Base-by-base conservation (phyloP, 805 yeast genomes). In the Barnettozyma sp. region DNA sequence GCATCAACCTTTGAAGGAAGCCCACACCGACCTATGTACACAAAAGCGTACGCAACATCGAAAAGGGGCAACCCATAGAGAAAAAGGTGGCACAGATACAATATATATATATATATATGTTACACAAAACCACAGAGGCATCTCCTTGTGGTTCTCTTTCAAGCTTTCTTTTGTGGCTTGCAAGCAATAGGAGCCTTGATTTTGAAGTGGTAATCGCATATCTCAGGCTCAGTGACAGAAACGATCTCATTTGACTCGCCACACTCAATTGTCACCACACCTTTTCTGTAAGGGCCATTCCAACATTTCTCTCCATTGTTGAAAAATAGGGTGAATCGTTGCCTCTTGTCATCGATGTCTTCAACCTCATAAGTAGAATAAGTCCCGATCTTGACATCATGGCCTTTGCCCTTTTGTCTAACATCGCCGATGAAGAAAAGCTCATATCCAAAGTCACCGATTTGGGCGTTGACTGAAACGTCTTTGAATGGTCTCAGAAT, bases 271-370 rank as follows among this genome's bases (percentile, higher is more conserved):
- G 64, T 63, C 2, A 84, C 78, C 8, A 56, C 60, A 1, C 85
- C 88, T 22, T 80, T 71, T 56, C 98, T 74, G 20, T 63, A 56
- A 5, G 97, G 97, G 0, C 98, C 98, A 55, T 87, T 84, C 96
- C 97, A 90, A 59, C 98, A 92, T 52, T 68, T 72, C 27, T 76
- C 78, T 15, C 98, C 98, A 14, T 64, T 52, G 4, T 57, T 63
- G 52, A 66, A 92, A 21, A 51, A 47, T 21, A 73, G 42, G 15
- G 43, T 44, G 30, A 66, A 36, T 22, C 62, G 61, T 28, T 55
- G 60, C 26, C 54, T 55, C 5, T 48, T 59, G 32, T 48, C 56
- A 35, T 42, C 60, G 41, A 48, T 39, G 13, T 60, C 58, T 4
- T 55, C 60, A 6, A 49, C 48, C 9, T 46, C 42, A 27, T 53